Percentiles rank a stretch among this genome's conserved stretches.
phyloP scores from a whole-genome alignment of 2,329 filamentous ascomycete genomes.

The Madurella mycetomatis region DNA sequence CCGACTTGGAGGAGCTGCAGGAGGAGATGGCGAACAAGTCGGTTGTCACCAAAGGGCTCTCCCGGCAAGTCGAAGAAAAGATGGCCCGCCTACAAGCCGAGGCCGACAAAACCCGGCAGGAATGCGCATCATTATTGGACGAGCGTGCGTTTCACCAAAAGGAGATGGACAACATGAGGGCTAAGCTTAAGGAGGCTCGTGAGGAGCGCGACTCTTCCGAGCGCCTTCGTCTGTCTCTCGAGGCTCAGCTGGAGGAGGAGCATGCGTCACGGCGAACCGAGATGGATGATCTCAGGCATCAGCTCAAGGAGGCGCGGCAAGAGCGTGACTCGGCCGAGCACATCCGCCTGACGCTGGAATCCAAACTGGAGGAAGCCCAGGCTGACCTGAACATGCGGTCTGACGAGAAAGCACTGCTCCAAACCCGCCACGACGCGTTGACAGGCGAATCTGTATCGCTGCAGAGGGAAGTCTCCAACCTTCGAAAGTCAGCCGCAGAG shows the following conservation, averaged over 20 bases:
- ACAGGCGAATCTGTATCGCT: conserved; percentile 62
- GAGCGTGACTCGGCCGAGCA: conserved; percentile 40
- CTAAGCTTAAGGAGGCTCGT: conserved; percentile 41
- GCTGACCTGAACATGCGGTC: conserved; percentile 55
- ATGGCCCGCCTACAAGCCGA: conserved; percentile 62
- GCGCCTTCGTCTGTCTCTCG: conserved; percentile 36
- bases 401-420: conserved; percentile 66
- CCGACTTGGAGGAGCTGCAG: conserved; percentile 61
- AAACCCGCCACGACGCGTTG: conserved; percentile 64
- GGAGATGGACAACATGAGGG: conserved; percentile 43
- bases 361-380: conserved; percentile 52
- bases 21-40: conserved; percentile 78
- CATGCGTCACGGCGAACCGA: conserved; percentile 43
- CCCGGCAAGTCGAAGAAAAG: conserved; percentile 70
- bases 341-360: conserved; percentile 37
- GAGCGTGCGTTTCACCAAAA: conserved; percentile 44
- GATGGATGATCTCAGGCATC: conserved; percentile 40
- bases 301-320: conserved; percentile 41
- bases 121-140: conserved; percentile 49
- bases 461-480: conserved; percentile 56
- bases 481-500: conserved; percentile 44
- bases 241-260: conserved; percentile 44
- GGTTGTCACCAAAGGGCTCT: conserved; percentile 68
- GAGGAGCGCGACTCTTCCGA: conserved; percentile 39
- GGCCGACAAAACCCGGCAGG: conserved; percentile 49